phyloP scores from a whole-genome alignment of 2,329 filamentous ascomycete genomes.

The Coniochaeta pulveracea region DNA sequence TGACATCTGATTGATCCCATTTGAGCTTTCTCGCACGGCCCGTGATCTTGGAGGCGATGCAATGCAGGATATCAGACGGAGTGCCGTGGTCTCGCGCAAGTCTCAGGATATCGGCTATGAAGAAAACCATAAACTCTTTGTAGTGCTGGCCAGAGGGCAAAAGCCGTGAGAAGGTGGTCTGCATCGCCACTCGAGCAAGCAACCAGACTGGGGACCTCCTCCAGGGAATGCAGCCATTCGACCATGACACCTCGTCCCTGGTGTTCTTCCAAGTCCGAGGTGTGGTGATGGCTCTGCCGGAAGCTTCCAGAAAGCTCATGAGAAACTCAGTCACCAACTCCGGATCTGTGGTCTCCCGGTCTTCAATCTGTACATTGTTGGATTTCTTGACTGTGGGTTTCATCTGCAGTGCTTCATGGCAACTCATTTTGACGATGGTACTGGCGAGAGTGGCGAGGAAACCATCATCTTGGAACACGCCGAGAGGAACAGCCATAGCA shows the following conservation, averaged over 20 bases:
- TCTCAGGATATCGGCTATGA: slow-evolving; percentile 26
- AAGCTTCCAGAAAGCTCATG: slow-evolving; percentile 23
- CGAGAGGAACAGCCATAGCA: slow-evolving; percentile 10
- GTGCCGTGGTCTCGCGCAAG: slow-evolving; percentile 8
- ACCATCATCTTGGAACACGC: slow-evolving; percentile 4
- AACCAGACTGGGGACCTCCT: slow-evolving; percentile 9
- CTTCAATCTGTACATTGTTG: slow-evolving; percentile 21
- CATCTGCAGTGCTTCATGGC: slow-evolving; percentile 12
- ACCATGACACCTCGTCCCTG: slow-evolving; percentile 41
- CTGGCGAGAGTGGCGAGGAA: slow-evolving; percentile 14
- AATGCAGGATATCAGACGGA: slow-evolving; percentile 18
- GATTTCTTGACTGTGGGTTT: slow-evolving; percentile 23
- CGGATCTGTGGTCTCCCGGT: slow-evolving; percentile 36
- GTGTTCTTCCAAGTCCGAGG: slow-evolving; percentile 35
- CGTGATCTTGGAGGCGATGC: slow-evolving; percentile 31
- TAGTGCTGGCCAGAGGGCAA: slow-evolving; percentile 20
- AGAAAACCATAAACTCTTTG: slow-evolving; percentile 38
- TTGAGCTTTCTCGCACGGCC: slow-evolving; percentile 29
- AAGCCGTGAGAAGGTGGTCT: slow-evolving; percentile 4
- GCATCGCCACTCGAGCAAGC: slow-evolving; percentile 7
- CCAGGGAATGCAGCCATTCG: slow-evolving; percentile 7
- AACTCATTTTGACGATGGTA: slow-evolving; percentile 17
- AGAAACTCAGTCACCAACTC: slow-evolving; percentile 38
- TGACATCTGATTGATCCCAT: not conserved
- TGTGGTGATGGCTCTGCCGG: slow-evolving; percentile 18